Conservation (phyloP, 2,329 filamentous ascomycete genomes). For the Fusarium sp. region DNA sequence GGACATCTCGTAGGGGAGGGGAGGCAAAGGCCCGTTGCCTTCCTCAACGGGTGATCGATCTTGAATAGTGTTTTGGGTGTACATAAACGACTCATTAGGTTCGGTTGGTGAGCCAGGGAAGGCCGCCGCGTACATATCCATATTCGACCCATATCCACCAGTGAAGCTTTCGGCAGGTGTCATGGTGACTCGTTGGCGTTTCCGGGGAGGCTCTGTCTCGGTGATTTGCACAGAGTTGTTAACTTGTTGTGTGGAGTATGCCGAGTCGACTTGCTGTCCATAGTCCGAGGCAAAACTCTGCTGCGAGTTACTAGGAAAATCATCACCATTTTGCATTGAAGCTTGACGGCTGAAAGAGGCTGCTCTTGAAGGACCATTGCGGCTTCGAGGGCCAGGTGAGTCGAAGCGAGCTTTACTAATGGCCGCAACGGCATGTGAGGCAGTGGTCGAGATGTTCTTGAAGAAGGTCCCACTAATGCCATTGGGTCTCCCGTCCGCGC, state of each 20-base stretch:
- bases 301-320: conserved; percentile 81
- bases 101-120: conserved; percentile 82
- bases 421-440: conserved; percentile 91
- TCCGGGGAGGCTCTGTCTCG: conserved; percentile 82
- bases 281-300: conserved; percentile 85
- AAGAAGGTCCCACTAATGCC: conserved; percentile 89
- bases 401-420: conserved; percentile 97
- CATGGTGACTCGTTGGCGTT: conserved; percentile 74
- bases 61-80: conserved; percentile 65
- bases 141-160: conserved; percentile 61
- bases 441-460: conserved; percentile 94
- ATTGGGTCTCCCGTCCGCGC: conserved; percentile 74
- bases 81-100: conserved; percentile 83
- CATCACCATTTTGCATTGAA: conserved; percentile 77
- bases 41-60: conserved; percentile 61
- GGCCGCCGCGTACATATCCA: conserved; percentile 61
- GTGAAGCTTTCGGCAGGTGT: conserved; percentile 71
- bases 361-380: conserved; percentile 74
- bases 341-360: conserved; percentile 79
- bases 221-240: conserved; percentile 54
- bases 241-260: conserved; percentile 72
- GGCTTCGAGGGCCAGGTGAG: conserved; percentile 79
- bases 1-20: conserved; percentile 71
- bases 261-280: conserved; percentile 78
- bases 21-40: conserved; percentile 71